A percentile compares a stretch with the other conserved stretches of the same genome.
phyloP scores from a whole-genome alignment of 139 green algal genomes.

The Spirogloea muscicola region DNA sequence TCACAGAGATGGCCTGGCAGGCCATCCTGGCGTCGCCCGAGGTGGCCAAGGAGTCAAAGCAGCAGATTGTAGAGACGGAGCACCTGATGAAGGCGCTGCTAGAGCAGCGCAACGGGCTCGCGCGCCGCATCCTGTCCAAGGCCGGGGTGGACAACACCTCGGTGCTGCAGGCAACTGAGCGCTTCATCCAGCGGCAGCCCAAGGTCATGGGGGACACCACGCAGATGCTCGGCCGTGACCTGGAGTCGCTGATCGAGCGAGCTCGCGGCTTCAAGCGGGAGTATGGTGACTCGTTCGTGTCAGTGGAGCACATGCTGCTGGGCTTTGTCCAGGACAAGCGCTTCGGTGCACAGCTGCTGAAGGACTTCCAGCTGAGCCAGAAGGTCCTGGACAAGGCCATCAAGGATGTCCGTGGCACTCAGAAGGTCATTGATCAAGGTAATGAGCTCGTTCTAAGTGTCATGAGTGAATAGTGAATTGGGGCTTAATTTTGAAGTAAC shows the following conservation, averaged over 20 bases:
- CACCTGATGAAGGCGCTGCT: constrained; percentile 94
- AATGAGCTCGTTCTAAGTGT: no score
- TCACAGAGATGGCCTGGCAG: constrained; percentile 91
- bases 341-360: constrained; percentile 69
- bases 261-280: constrained; percentile 62
- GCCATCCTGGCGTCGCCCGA: constrained; percentile 83
- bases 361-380: constrained; percentile 56
- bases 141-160: constrained; percentile 69
- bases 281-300: constrained; percentile 79
- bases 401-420: constrained; percentile 69
- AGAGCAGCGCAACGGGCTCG: constrained; percentile 90
- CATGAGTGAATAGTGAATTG: no score
- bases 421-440: constrained; percentile 61
- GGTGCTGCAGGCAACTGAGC: constrained; percentile 75
- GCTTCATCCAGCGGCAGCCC: constrained; percentile 74
- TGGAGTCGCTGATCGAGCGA: constrained; percentile 80
- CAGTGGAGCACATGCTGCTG: constrained; percentile 91
- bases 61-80: constrained; percentile 97
- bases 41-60: constrained; percentile 64
- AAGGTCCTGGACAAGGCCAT: constrained; percentile 73
- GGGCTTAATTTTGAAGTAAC: no score
- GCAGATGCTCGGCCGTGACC: constrained; percentile 84
- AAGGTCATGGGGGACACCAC: constrained; percentile 64
- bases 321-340: constrained; percentile 73
- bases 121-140: constrained; percentile 75